These are phyloP conservation scores for Phytophthora pluvialis DNA, from an alignment of 352 stramenopile species.

Conservation along the genomic window DNA sequence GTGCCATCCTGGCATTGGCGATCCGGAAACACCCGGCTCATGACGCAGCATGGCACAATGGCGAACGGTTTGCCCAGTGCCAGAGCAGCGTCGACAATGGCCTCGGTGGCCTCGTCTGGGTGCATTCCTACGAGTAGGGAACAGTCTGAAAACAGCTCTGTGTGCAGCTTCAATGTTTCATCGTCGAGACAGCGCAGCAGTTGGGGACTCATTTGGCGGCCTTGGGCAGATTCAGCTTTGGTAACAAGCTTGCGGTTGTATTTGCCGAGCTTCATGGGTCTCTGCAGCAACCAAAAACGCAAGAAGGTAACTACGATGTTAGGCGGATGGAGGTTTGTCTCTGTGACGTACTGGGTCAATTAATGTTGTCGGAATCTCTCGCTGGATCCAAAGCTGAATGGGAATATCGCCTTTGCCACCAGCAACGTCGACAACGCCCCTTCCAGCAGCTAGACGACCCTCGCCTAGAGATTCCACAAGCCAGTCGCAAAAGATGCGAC, in stretches of 20 bases:
- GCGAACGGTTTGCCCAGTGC: slow-evolving; percentile 92
- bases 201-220: slow-evolving; percentile 57
- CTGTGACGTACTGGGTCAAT: slow-evolving; percentile 75
- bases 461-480: slow-evolving; percentile 70
- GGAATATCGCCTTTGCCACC: slow-evolving; percentile 89
- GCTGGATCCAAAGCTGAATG: slow-evolving; percentile 83
- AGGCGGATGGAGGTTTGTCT: background rate
- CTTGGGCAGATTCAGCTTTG: slow-evolving; percentile 33
- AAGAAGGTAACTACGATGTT: background rate
- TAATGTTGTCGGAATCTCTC: slow-evolving; percentile 81
- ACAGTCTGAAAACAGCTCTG: slow-evolving; percentile 73
- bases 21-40: slow-evolving; percentile 92
- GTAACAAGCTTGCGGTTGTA: slow-evolving; percentile 72
- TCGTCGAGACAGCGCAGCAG: slow-evolving; percentile 67
- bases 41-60: slow-evolving; percentile 97
- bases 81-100: slow-evolving; percentile 94
- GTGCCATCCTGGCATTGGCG: slow-evolving; percentile 63
- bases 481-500: slow-evolving; percentile 84
- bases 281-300: slow-evolving; percentile 38
- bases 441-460: slow-evolving; percentile 46
- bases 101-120: slow-evolving; percentile 95
- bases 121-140: slow-evolving; percentile 95
- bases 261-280: slow-evolving; percentile 82
- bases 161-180: slow-evolving; percentile 53
- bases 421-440: slow-evolving; percentile 87